Percentiles rank a stretch among this genome's conserved stretches.
phyloP scores from a whole-genome alignment of 1,284 basidiomycete species.

The Malassezia equina region DNA sequence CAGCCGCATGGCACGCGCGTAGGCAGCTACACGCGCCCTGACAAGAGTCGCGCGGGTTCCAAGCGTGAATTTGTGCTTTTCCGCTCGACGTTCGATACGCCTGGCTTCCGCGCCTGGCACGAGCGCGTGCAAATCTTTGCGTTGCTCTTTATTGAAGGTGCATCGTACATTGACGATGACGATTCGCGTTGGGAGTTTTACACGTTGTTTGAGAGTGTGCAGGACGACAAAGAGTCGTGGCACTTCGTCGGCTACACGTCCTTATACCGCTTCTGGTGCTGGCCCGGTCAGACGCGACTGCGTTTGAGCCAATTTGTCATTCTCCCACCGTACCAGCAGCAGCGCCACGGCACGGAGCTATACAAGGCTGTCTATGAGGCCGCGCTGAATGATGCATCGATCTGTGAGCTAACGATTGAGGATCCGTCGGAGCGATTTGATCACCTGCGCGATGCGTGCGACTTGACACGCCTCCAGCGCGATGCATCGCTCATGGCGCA shows the following conservation, averaged over 20 bases:
- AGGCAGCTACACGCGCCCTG: conserved; percentile 59
- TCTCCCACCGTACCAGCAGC: conserved; percentile 75
- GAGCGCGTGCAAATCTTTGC: conserved; percentile 90
- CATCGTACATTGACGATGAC: conserved; percentile 61
- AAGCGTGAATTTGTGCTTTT: conserved; percentile 32
- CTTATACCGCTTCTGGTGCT: conserved; percentile 37
- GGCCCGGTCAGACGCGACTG: conserved; percentile 22
- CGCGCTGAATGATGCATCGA: conserved; percentile 58
- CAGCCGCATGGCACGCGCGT: conserved; percentile 67
- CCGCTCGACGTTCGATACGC: conserved; percentile 64
- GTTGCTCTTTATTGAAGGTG: conserved; percentile 81
- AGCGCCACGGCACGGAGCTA: conserved; percentile 62
- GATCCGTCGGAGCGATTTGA: conserved; percentile 94
- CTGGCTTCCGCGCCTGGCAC: conserved; percentile 84
- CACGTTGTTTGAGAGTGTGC: conserved; percentile 33
- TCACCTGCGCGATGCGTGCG: conserved; percentile 82
- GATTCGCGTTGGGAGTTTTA: conserved; percentile 51
- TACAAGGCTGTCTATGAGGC: conserved; percentile 78
- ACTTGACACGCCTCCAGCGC: conserved; percentile 63
- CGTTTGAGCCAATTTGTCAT: conserved; percentile 78
- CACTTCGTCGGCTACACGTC: conserved; percentile 54
- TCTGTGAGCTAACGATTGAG: conserved; percentile 87
- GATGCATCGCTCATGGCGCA: conserved; percentile 22
- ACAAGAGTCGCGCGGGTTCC: background rate
- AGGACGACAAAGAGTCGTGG: conserved; percentile 55